Evolutionary conservation across 768 basidiomycete genomes (phyloP), one percentile per base, ranked within the genome.

Genomic region (Tephrocybe sp.): DNA sequence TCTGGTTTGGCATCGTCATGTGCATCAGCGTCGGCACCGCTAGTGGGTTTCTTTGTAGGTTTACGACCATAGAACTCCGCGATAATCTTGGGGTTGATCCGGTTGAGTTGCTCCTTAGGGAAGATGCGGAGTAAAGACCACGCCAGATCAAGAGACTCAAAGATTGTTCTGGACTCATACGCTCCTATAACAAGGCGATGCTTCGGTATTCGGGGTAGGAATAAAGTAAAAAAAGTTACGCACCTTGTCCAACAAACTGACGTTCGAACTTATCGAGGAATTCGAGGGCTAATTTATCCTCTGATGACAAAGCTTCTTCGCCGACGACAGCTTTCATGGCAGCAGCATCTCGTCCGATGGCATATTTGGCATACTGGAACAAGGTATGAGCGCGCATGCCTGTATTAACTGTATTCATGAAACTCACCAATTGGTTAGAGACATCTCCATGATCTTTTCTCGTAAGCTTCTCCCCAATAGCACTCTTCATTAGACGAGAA

Each of bases 271-370:
- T 92, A 65, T 96, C 93, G 57, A 99, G 72, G 78, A 99, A 99
- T 69, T 98, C 95, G 41, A 99, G 74, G 8, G 96, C 95, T 31
- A 97, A 80, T 72, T 97, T 98, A 70, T 99, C 97, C 69, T 98
- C 97, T 0, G 83, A 73, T 36, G 91, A 94, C 60, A 98, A 71
- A 18, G 97, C 95, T 69, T 99, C 97, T 71, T 98, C 97, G 61
- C 97, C 97, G 44, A 99, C 97, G 35, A 98, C 97, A 52, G 97
- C 97, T 69, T 98, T 98, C 97, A 99, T 99, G 11, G 94, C 79
- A 1, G 95, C 93, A 40, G 95, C 96, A 64, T 98, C 96, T 65
- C 92, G 85, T 42, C 94, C 96, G 63, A 97, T 96, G 58, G 96
- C 96, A 69, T 98, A 98, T 73, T 97, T 95, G 67, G 94, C 94